Evolutionary conservation across 192 early-diverging fungal species (phyloP), one percentile per base, ranked within the genome.

Genomic region (Pilobolus umbonatus): DNA sequence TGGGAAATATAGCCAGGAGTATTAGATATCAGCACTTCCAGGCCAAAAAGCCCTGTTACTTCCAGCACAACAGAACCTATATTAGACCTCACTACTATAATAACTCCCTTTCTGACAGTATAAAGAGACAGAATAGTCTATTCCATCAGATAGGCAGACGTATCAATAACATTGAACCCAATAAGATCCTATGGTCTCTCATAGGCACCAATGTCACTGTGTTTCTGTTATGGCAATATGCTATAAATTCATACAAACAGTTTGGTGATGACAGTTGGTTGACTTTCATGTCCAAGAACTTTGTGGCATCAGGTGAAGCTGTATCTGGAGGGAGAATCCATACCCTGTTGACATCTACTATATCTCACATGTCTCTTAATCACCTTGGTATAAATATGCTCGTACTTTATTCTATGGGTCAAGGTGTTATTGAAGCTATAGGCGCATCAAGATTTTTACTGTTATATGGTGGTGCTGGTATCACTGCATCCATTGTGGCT

Each of bases 371-470:
- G 22, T 65, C 67, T 8, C 61, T 71, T 49, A 64, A 69, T 38
- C 78, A 80, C 47, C 61, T 80, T 12, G 57, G 71, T n/a, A 30
- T 80, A 1, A 80, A 77, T 40, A 75, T 72, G 52, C 39, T 80
- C 40, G 75, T 80, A 0, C 48, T 80, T 39, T 61, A 73, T 49
- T 71, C 72, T 7, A 75, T 80, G 47, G 78, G 78, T 0, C 54
- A 66, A 34, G 72, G 69, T 9, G 72, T 72, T n/a, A 61, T 72
- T 11, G 34, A 66, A 50, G 57, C 67, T 7, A 39, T 80, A 3
- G 78, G 78, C 11, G 67, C 72, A 11, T 53, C 58, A 2, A 52
- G 70, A 4, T 80, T 80, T 46, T 54, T 80, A n/a, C 21, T 63
- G 0, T 50, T 77, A 8, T 80, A 77, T 54, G 35, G 55, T 4